Conservation (phyloP, 2,329 filamentous ascomycete species). For the Monilinia polystroma region DNA sequence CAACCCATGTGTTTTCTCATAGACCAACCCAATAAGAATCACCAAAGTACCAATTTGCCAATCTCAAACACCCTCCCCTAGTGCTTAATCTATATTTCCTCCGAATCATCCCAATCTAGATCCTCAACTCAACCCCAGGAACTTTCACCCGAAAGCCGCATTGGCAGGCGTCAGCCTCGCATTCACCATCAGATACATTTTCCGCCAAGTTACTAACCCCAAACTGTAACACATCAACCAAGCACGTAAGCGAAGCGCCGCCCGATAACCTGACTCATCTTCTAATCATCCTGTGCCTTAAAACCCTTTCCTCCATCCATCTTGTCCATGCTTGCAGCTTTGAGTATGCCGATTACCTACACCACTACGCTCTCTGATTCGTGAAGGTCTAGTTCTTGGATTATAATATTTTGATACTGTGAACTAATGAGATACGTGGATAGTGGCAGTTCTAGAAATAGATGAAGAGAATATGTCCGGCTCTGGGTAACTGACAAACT, state of each 20-base stretch:
- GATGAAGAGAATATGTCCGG: background rate
- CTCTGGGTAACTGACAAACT: background rate
- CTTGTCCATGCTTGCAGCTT: background rate
- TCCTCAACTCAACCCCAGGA: background rate
- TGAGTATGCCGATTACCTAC: background rate
- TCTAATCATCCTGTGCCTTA: background rate
- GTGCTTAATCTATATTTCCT: background rate
- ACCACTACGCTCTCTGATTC: background rate
- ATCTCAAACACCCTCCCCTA: background rate
- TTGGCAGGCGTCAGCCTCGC: background rate
- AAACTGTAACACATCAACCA: background rate
- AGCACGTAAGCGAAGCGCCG: background rate
- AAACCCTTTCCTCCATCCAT: background rate
- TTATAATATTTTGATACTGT: too few relatives aligned
- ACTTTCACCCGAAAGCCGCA: background rate
- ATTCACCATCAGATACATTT: background rate
- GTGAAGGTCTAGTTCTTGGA: too few relatives aligned
- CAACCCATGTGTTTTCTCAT: background rate
- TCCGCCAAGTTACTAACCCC: background rate
- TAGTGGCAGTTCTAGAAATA: background rate
- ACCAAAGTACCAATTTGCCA: background rate
- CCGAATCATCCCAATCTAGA: background rate
- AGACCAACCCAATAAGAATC: background rate
- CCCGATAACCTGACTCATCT: background rate
- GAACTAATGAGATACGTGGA: background rate